Evolutionary conservation across 1,284 basidiomycete species (phyloP).

Genomic region (Mycosarcoma mackinlayi): DNA sequence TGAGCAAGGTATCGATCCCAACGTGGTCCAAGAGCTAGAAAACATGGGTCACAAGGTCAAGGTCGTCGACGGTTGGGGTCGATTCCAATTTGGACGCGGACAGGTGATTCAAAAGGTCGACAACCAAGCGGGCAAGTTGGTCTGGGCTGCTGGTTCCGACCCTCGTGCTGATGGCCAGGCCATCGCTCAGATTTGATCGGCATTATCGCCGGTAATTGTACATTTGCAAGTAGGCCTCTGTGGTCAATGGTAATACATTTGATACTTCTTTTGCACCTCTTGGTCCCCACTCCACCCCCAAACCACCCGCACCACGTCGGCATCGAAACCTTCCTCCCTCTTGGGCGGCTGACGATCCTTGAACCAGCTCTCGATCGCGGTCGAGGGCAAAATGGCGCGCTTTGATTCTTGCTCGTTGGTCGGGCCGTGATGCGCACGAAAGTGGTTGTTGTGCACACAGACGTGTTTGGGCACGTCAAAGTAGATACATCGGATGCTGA

Average conservation of each 20-base stretch:
- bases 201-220: neutral
- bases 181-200: conserved; percentile 79
- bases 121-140: conserved; percentile 27
- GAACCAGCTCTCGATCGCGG: conserved; percentile 41
- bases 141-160: conserved; percentile 50
- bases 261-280: conserved; percentile 14
- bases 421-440: conserved; percentile 30
- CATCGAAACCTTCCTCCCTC: conserved; percentile 36
- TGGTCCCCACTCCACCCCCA: conserved; percentile 34
- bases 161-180: conserved; percentile 77
- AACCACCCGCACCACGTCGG: conserved; percentile 17
- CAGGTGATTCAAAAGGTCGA: conserved; percentile 69
- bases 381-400: conserved; percentile 23
- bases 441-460: conserved; percentile 50
- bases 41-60: conserved; percentile 88
- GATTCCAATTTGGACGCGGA: conserved; percentile 87
- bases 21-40: conserved; percentile 68
- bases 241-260: conserved; percentile 47
- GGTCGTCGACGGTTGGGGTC: conserved; percentile 73
- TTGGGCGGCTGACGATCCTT: conserved; percentile 27
- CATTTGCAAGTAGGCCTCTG: neutral
- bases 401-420: conserved; percentile 5
- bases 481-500: conserved; percentile 34
- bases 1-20: conserved; percentile 82
- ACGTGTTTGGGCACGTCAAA: conserved; percentile 36